Evolutionary conservation across 371 early-diverging fungal genomes (phyloP).

Genomic region (Apophysomyces ossiformis): DNA sequence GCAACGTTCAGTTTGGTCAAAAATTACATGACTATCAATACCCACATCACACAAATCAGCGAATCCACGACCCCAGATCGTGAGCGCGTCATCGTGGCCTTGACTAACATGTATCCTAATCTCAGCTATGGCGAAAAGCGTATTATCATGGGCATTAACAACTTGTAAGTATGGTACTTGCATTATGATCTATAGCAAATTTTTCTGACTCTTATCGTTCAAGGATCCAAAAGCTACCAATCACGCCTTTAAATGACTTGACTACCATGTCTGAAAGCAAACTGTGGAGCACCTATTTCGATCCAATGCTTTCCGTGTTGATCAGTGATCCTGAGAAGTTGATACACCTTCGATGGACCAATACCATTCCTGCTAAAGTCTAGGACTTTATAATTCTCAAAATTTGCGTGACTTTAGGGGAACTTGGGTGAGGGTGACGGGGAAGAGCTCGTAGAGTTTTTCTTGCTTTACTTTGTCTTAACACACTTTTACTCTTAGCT

Average conservation of each 20-base stretch:
- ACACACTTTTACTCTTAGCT: too few species aligned
- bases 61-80: conserved; percentile 8
- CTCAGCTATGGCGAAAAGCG: conserved; percentile 21
- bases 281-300: conserved; percentile 42
- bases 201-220: not conserved
- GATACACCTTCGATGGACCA: conserved; percentile 35
- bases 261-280: conserved; percentile 29
- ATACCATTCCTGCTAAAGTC: conserved; percentile 31
- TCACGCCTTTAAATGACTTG: not conserved
- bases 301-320: conserved; percentile 34
- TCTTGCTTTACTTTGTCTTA: too few species aligned
- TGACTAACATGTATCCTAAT: conserved; percentile 19
- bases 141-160: conserved; percentile 15
- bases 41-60: conserved; percentile 13
- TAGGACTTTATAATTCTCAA: too few species aligned
- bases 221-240: not conserved
- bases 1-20: conserved; percentile 18
- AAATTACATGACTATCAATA: conserved; percentile 18
- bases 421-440: too few species aligned
- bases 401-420: too few species aligned
- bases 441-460: too few species aligned
- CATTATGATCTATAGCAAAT: not conserved
- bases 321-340: conserved; percentile 29
- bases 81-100: conserved; percentile 17
- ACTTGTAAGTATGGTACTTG: conserved; percentile 15